phyloP scores from a whole-genome alignment of 139 green algal species.

The Spirogloea muscicola region DNA sequence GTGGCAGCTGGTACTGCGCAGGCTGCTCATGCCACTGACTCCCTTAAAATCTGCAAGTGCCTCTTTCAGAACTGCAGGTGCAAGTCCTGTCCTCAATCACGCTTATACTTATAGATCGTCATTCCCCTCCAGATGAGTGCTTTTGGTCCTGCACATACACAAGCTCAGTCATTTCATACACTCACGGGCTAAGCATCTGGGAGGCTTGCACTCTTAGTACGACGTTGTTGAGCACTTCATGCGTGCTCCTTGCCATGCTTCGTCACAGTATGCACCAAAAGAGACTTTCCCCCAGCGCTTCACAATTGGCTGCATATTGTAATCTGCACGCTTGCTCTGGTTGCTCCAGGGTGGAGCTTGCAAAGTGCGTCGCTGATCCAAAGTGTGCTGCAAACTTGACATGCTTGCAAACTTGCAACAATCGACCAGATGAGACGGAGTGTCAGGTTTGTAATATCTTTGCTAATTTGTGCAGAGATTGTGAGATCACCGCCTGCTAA shows the following conservation, averaged over 20 bases:
- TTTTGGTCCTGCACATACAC: no score
- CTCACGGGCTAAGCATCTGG: no score
- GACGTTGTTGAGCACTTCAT: no score
- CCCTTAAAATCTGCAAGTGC: constrained; percentile 32
- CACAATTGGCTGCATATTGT: neutral
- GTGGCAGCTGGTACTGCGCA: no score
- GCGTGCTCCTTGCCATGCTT: neutral
- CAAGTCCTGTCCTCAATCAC: no score
- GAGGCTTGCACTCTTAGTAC: no score
- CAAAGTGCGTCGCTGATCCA: constrained; percentile 67
- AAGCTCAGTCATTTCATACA: neutral
- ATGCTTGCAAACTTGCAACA: constrained; percentile 76
- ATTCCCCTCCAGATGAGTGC: no score
- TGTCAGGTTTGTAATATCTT: constrained; percentile 60
- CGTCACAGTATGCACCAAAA: neutral
- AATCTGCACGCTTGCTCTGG: neutral
- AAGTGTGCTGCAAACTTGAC: constrained; percentile 75
- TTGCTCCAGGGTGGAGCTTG: constrained; percentile 56
- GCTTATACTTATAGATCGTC: no score
- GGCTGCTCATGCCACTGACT: no score
- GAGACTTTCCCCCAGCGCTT: neutral
- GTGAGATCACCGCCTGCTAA: constrained; percentile 11
- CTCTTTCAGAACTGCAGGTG: constrained; percentile 36
- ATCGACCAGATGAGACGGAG: constrained; percentile 64
- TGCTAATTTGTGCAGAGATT: constrained; percentile 11